phyloP scores from a whole-genome alignment of 805 yeast genomes.

The Brettanomyces nanus region DNA sequence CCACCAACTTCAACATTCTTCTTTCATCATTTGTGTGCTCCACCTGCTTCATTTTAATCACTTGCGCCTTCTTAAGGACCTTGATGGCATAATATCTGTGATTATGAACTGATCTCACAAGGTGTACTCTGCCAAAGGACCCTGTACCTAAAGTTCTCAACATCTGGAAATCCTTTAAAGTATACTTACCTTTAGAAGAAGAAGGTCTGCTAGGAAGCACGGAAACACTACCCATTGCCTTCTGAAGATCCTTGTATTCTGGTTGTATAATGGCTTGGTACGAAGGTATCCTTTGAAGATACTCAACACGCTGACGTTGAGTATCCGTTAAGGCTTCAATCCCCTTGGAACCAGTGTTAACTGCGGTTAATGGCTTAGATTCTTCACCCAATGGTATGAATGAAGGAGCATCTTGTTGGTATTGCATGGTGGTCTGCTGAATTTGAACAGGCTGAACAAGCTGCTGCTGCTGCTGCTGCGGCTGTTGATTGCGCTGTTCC shows the following conservation, averaged over 20 bases:
- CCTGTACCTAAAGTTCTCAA: constrained; percentile 55
- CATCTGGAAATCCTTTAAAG: constrained; percentile 47
- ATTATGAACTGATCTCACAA: constrained; percentile 50
- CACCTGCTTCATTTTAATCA: constrained; percentile 53
- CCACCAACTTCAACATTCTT: constrained; percentile 47
- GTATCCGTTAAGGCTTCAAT: constrained; percentile 14
- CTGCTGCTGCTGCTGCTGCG: constrained; percentile 4
- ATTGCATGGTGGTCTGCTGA: constrained; percentile 1
- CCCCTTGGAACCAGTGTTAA: constrained; percentile 3
- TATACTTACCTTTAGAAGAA: constrained; percentile 48
- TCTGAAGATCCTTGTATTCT: constrained; percentile 20
- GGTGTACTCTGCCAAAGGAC: constrained; percentile 52
- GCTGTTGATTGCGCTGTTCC: constrained; percentile 3
- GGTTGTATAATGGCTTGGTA: constrained; percentile 30
- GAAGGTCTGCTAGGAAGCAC: constrained; percentile 28
- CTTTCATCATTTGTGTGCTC: constrained; percentile 60
- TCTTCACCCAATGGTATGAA: background rate
- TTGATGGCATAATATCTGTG: constrained; percentile 55
- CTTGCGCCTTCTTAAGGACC: constrained; percentile 48
- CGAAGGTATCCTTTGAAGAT: constrained; percentile 26
- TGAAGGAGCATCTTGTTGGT: background rate
- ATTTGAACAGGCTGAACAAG: background rate
- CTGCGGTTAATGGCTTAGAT: constrained; percentile 3
- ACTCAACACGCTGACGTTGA: constrained; percentile 24
- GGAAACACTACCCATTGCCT: constrained; percentile 19